phyloP scores from a whole-genome alignment of 2,329 filamentous ascomycete species.

The Pseudodiploospora longispora region DNA sequence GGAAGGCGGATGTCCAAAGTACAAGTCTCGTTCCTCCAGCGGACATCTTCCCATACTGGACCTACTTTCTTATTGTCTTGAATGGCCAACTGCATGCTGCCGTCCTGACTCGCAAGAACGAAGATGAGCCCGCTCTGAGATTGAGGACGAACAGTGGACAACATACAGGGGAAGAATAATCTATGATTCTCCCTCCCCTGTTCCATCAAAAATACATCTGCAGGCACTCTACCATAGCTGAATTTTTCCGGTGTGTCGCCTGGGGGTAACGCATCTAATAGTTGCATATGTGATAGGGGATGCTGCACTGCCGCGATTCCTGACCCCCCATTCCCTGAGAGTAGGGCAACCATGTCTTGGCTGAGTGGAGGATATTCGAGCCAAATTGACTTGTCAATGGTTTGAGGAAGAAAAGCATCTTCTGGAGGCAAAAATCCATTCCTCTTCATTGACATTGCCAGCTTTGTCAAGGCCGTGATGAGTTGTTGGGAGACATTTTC shows the following conservation, averaged over 20 bases:
- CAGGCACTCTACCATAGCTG: constrained; percentile 70
- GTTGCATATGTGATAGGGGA: constrained; percentile 38
- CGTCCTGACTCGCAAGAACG: constrained; percentile 71
- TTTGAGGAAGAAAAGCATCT: constrained; percentile 62
- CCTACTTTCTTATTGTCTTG: constrained; percentile 60
- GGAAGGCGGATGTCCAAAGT: constrained; percentile 63
- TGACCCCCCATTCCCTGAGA: constrained; percentile 54
- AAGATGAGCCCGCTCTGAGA: constrained; percentile 64
- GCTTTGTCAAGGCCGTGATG: constrained; percentile 58
- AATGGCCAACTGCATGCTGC: constrained; percentile 66
- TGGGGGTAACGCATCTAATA: constrained; percentile 65
- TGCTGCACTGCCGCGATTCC: constrained; percentile 40
- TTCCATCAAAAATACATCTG: constrained; percentile 67
- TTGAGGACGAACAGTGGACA: constrained; percentile 66
- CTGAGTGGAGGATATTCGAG: constrained; percentile 66
- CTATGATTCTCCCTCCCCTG: constrained; percentile 60
- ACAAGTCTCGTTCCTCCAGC: constrained; percentile 63
- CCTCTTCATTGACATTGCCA: constrained; percentile 75
- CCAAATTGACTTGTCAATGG: constrained; percentile 77
- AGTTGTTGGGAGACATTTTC: constrained; percentile 49
- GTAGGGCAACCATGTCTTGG: constrained; percentile 60
- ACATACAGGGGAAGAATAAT: constrained; percentile 62
- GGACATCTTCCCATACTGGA: constrained; percentile 72
- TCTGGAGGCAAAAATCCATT: constrained; percentile 71
- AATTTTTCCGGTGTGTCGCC: constrained; percentile 68